Base-by-base conservation (phyloP, 2,329 filamentous ascomycete genomes). In the Cladophialophora immunda region DNA sequence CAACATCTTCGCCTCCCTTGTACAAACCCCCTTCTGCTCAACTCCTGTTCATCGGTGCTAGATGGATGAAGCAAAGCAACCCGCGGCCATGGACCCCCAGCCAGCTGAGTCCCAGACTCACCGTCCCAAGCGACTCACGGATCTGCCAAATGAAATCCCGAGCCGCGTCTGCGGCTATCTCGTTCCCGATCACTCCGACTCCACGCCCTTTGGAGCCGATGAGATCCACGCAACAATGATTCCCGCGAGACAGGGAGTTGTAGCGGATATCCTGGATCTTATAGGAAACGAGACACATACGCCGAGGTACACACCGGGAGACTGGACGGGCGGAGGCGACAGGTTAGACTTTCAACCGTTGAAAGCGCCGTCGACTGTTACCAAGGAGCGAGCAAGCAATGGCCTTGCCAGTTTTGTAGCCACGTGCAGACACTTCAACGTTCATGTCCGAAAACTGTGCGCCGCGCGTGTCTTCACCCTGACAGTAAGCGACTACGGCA, bases 351-450 rank as follows among this genome's bases (percentile, higher is more conserved):
- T n/a, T n/a, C n/a, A n/a, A n/a, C n/a, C n/a, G 6, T 4, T 27
- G 17, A 27, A 9, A 2, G n/a, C 19, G 34, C 25, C n/a, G n/a
- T n/a, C n/a, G n/a, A n/a, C 34, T 25, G 7, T 4, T n/a, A 27
- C 32, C 30, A 27, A 36, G n/a, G 27, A 34, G 6, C 22, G 25
- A 58, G 7, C 9, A 17, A 41, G 19, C 13, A 58, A 22, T 38
- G n/a, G 19, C 55, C 55, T 58, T 38, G 32, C 55, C 11, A 41
- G 22, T 8, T 41, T 58, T 15, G 34, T 34, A 41, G 55, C 30
- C 55, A 41, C 30, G 22, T 58, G 55, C 34, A 32, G 19, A 25
- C 32, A 27, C 15, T 41, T 58, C 55, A 38, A 36, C 55, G 27
- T 2, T 17, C 55, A 41, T 15, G 55, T 25, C 11, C 29, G 34